These are phyloP conservation scores for Metschnikowia sp. DNA, from an alignment of 805 yeast genomes.

Conservation along the genomic window DNA sequence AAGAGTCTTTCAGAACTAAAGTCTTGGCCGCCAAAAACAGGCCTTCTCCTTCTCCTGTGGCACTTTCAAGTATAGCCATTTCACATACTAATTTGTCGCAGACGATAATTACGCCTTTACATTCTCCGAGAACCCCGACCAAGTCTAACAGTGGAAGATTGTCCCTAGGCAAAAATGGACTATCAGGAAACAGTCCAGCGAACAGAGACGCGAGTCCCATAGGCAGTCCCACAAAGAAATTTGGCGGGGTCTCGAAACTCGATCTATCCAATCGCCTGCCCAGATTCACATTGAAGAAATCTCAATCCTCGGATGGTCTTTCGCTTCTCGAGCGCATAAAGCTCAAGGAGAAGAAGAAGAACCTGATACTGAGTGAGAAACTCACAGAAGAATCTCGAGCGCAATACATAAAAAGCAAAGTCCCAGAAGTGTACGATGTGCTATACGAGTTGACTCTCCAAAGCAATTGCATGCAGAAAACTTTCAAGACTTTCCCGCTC, in stretches of 20 bases:
- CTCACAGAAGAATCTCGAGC: conserved; percentile 23
- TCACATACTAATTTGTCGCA: not conserved
- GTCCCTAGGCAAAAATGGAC: too few species aligned
- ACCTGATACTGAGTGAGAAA: conserved; percentile 5
- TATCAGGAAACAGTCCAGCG: too few species aligned
- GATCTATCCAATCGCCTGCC: conserved; percentile 32
- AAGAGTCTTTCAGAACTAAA: conserved; percentile 14
- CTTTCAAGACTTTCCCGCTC: conserved; percentile 20
- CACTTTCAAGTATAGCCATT: conserved; percentile 4
- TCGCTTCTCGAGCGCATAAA: conserved; percentile 40
- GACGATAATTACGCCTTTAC: too few species aligned
- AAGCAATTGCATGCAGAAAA: not conserved
- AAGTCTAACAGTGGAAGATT: too few species aligned
- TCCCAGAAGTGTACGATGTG: conserved; percentile 31
- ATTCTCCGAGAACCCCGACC: too few species aligned
- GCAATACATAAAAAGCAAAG: conserved; percentile 25
- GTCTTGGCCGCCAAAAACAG: not conserved
- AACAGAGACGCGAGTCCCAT: too few species aligned
- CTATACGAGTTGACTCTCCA: conserved; percentile 25
- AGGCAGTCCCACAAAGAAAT: not conserved
- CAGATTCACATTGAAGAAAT: conserved; percentile 31
- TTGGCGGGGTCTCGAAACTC: not conserved
- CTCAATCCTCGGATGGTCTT: conserved; percentile 21
- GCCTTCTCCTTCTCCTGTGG: not conserved
- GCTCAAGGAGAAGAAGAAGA: conserved; percentile 28